These are phyloP conservation scores for Diophrys sp. DNA, from an alignment of 73 alveolate genomes.

Conservation along the genomic window DNA sequence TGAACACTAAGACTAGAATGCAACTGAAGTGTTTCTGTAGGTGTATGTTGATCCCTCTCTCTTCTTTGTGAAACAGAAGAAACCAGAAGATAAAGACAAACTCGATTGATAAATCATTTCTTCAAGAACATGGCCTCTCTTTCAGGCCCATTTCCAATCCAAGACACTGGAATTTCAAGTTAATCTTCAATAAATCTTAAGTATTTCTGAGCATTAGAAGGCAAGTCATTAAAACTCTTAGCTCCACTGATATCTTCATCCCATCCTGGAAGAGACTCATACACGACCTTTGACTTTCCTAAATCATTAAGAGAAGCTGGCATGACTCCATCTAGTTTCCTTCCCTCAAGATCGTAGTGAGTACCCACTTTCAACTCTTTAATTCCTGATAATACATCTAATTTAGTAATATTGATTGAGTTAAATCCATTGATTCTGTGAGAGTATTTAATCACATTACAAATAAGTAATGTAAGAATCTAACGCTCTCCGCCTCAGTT, in stretches of 20 bases:
- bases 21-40: too few relatives aligned
- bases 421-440: slow-evolving; percentile 74
- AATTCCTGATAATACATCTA: slow-evolving; percentile 89
- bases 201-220: slow-evolving; percentile 80
- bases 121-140: neutral
- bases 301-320: slow-evolving; percentile 79
- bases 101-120: neutral
- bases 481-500: too few relatives aligned
- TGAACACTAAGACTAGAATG: too few relatives aligned
- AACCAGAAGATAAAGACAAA: too few relatives aligned
- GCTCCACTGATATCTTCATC: slow-evolving; percentile 77
- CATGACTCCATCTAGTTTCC: slow-evolving; percentile 60
- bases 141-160: slow-evolving; percentile 92
- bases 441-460: slow-evolving; percentile 78
- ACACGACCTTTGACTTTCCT: slow-evolving; percentile 70
- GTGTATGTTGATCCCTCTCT: too few relatives aligned
- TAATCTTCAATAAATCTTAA: slow-evolving; percentile 71
- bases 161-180: slow-evolving; percentile 81
- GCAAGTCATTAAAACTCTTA: slow-evolving; percentile 77
- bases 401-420: slow-evolving; percentile 87
- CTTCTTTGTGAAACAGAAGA: too few relatives aligned
- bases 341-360: slow-evolving; percentile 62
- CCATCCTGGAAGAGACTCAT: slow-evolving; percentile 82
- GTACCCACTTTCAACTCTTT: slow-evolving; percentile 71
- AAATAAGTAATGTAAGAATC: too few relatives aligned